Evolutionary conservation across 202 grass and related monocot species (phyloP).

Genomic region (Saccharum hybrid): DNA sequence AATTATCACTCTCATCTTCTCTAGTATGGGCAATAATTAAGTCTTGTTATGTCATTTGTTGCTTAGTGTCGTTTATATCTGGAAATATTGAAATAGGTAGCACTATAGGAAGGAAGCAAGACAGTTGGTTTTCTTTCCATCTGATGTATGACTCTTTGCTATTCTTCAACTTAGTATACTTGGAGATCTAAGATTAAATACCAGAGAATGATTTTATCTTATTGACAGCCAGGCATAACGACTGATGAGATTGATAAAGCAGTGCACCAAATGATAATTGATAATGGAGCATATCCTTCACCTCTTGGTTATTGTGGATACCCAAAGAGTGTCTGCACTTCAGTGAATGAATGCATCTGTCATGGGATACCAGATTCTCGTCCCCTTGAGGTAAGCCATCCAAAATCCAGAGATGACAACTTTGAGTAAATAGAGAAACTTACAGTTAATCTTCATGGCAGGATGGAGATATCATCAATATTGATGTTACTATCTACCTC

Average conservation of each 20-base stretch:
- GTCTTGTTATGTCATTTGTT: slow-evolving; percentile 2
- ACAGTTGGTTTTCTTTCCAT: slow-evolving; percentile 14
- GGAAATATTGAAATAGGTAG: slow-evolving; percentile 27
- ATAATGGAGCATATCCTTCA: slow-evolving; percentile 95
- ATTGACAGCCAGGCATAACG: slow-evolving; percentile 89
- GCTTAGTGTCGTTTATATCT: slow-evolving; percentile 8
- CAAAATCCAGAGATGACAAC: slow-evolving; percentile 5
- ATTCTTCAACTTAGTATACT: slow-evolving; percentile 27
- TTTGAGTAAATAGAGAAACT: slow-evolving; percentile 5
- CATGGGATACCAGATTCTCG: slow-evolving; percentile 97
- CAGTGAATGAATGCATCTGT: slow-evolving; percentile 97
- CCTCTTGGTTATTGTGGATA: slow-evolving; percentile 92
- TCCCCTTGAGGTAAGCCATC: slow-evolving; percentile 73
- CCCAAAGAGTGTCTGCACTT: slow-evolving; percentile 94
- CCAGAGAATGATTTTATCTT: slow-evolving; percentile 47
- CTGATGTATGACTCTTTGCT: slow-evolving; percentile 35
- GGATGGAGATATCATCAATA: slow-evolving; percentile 98
- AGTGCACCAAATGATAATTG: slow-evolving; percentile 94
- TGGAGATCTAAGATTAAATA: not conserved
- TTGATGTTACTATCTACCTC: slow-evolving; percentile 95
- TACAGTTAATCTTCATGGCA: slow-evolving; percentile 48
- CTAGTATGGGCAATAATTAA: slow-evolving; percentile 11
- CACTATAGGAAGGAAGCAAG: slow-evolving; percentile 19
- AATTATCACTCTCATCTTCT: not conserved
- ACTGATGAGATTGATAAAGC: slow-evolving; percentile 98